These are phyloP conservation scores for Populus tomentosa DNA, from an alignment of 441 rosid genomes.

Conservation along the genomic window DNA sequence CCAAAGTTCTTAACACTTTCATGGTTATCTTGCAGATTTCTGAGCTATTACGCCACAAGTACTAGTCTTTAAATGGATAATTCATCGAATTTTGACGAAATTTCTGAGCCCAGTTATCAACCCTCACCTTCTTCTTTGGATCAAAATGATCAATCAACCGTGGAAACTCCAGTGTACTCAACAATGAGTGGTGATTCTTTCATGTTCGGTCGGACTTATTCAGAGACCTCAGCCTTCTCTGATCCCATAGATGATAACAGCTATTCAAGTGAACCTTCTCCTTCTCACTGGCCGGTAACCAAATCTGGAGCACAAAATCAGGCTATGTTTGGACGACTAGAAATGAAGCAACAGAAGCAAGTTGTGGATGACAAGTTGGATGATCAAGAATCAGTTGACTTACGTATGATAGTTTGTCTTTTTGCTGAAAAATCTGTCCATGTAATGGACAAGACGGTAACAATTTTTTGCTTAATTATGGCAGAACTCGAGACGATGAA, in stretches of 20 bases:
- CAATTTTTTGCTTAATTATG: background rate
- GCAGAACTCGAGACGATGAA: slow-evolving; percentile 88
- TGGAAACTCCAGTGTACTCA: slow-evolving; percentile 62
- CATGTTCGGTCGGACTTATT: slow-evolving; percentile 50
- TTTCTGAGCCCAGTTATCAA: slow-evolving; percentile 44
- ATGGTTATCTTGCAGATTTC: slow-evolving; percentile 33
- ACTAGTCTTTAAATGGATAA: slow-evolving; percentile 34
- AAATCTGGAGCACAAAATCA: slow-evolving; percentile 29
- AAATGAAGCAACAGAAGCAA: slow-evolving; percentile 31
- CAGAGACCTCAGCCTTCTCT: slow-evolving; percentile 58
- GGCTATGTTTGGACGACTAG: slow-evolving; percentile 24
- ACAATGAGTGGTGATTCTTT: slow-evolving; percentile 61
- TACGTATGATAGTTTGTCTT: background rate
- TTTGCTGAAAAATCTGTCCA: background rate
- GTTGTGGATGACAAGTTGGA: slow-evolving; percentile 2
- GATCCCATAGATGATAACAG: slow-evolving; percentile 54
- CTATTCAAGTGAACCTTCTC: slow-evolving; percentile 65
- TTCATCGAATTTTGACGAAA: slow-evolving; percentile 39
- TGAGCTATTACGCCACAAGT: slow-evolving; percentile 12
- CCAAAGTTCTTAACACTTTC: slow-evolving; percentile 18
- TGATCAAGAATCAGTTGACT: slow-evolving; percentile 39
- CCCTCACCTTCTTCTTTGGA: slow-evolving; percentile 54
- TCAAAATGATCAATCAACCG: slow-evolving; percentile 42
- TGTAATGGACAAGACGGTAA: background rate
- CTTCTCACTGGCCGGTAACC: slow-evolving; percentile 51